Evolutionary conservation across 2,329 filamentous ascomycete genomes (phyloP).

Genomic region (Aphanoascus verrucosus): DNA sequence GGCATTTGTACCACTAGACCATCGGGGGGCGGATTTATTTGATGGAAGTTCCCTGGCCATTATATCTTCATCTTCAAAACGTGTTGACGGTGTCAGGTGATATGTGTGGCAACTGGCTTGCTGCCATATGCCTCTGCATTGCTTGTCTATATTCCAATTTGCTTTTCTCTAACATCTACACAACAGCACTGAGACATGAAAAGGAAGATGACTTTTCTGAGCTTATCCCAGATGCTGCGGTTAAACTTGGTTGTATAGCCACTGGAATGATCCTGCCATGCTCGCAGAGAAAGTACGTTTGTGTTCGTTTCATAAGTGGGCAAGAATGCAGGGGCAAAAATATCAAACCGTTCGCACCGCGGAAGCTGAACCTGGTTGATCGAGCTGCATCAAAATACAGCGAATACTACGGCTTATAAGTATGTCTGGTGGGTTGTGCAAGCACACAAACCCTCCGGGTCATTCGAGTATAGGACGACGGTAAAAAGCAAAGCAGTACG

Average conservation of each 20-base stretch:
- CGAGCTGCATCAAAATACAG: not conserved
- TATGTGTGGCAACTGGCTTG: not conserved
- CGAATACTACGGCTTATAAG: too few species aligned
- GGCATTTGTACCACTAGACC: conserved; percentile 41
- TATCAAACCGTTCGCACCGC: too few species aligned
- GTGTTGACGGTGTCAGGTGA: not conserved
- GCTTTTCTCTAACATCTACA: not conserved
- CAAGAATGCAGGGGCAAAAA: too few species aligned
- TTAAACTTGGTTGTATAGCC: not conserved
- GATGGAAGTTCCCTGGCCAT: not conserved
- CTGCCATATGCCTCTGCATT: not conserved
- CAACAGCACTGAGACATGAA: conserved; percentile 2
- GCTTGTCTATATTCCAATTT: not conserved
- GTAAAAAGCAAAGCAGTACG: too few species aligned
- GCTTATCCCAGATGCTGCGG: conserved; percentile 4
- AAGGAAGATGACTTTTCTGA: conserved; percentile 10
- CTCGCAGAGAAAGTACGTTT: conserved; percentile 7
- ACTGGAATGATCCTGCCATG: conserved; percentile 4
- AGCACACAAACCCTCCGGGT: too few species aligned
- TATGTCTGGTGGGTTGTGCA: too few species aligned
- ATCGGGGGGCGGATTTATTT: not conserved
- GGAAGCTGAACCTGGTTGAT: too few species aligned
- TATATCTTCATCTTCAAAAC: not conserved
- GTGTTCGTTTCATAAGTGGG: conserved; percentile 10
- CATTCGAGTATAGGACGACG: too few species aligned